A percentile compares a stretch with the other conserved stretches of the same genome.
Conservation (phyloP, 345 rosid genomes). For the Eucalyptus camaldulensis region DNA sequence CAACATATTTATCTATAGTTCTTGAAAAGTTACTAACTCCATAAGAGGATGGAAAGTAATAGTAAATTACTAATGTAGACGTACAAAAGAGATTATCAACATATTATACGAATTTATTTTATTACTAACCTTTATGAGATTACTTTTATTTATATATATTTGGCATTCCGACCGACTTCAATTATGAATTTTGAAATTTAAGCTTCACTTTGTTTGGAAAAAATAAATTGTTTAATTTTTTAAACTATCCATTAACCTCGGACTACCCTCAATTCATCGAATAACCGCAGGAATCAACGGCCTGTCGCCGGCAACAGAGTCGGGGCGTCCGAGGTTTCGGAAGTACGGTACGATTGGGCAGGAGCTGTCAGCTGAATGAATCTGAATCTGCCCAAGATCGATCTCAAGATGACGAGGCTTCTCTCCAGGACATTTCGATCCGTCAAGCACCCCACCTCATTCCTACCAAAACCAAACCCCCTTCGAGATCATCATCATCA, state of each 20-base stretch:
- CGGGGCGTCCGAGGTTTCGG: neutral
- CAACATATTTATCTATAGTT: neutral
- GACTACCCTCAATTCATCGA: neutral
- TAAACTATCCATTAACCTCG: too few relatives aligned
- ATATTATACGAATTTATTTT: neutral
- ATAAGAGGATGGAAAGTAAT: neutral
- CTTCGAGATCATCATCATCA: neutral
- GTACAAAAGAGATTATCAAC: neutral
- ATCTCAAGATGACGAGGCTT: constrained; percentile 13
- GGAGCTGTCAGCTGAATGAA: neutral
- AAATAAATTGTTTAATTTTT: too few relatives aligned
- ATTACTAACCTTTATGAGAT: neutral
- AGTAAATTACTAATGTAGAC: neutral
- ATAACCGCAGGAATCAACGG: neutral
- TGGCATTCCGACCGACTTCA: neutral
- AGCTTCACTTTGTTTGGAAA: too few relatives aligned
- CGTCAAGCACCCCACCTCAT: constrained; percentile 14
- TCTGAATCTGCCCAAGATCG: neutral
- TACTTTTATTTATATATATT: neutral
- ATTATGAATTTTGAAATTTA: neutral
- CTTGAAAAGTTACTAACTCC: neutral
- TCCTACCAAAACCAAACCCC: neutral
- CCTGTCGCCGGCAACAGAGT: neutral
- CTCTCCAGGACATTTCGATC: constrained; percentile 46
- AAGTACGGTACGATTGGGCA: neutral